Evolutionary conservation across 1,284 basidiomycete genomes (phyloP), one percentile per base, ranked within the genome.

Genomic region (Ceratobasidium sp.): DNA sequence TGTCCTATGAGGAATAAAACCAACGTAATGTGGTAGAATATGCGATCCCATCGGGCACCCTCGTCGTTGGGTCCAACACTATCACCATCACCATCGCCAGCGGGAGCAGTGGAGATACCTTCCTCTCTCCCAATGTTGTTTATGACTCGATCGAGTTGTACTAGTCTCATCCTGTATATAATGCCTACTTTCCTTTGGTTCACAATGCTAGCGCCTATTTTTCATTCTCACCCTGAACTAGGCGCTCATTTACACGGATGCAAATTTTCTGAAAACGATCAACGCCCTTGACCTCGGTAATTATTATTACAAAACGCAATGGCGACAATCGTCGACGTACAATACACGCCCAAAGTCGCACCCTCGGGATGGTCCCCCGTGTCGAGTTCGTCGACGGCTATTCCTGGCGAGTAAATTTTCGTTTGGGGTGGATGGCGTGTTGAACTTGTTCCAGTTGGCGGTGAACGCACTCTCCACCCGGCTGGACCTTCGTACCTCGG

Each of bases 401-500:
- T 67, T 34, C 35, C 42, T 54, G 52, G 64, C 47, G 10, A 15
- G 31, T 15, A 34, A n/a, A 3, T 13, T 35, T 7, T 5, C 32
- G 52, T 54, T 32, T 32, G 32, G 27, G 31, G 15, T 2, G 12
- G 27, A 35, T 17, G 4, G 5, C 4, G 34, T 34, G 2, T 34
- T 34, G n/a, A 32, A 6, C 45, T 13, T 17, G 45, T 49, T 73
- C 17, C 29, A 34, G 69, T 78, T 76, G 71, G 80, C 76, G 72
- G 75, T 76, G 70, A 47, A 34, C 78, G 77, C 72, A 82, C 74
- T 78, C 80, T 96, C 52, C 85, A 95, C 70, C 91, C 94, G 42
- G 92, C 89, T 43, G 94, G 94, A 31, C 86, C 90, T 25, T 92
- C 92, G 5, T 96, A 92, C 80, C 84, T 94, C 69, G 87, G 87